phyloP scores from a whole-genome alignment of 1,284 basidiomycete genomes.

The Moesziomyces globuligerus region DNA sequence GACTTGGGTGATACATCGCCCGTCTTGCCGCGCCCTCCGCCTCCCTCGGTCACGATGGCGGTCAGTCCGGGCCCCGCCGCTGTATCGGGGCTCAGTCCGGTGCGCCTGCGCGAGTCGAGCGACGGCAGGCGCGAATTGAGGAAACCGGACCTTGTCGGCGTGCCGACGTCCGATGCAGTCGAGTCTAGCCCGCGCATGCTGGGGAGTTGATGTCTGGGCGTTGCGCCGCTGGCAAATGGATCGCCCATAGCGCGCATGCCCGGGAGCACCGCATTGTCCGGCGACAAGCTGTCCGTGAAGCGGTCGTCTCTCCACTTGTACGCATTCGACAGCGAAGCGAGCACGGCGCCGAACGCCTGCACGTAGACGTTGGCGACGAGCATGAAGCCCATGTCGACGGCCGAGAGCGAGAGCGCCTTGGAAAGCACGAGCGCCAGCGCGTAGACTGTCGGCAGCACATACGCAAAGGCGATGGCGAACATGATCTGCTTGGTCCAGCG shows the following conservation, averaged over 20 bases:
- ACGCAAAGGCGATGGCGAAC: slow-evolving; percentile 46
- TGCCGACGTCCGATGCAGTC: slow-evolving; percentile 8
- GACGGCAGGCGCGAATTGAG: slow-evolving; percentile 20
- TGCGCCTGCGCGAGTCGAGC: slow-evolving; percentile 16
- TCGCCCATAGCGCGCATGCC: slow-evolving; percentile 29
- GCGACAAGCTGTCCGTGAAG: slow-evolving; percentile 36
- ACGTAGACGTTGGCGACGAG: slow-evolving; percentile 56
- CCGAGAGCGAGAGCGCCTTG: slow-evolving; percentile 14
- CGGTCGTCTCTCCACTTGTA: slow-evolving; percentile 52
- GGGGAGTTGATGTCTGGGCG: slow-evolving; percentile 1
- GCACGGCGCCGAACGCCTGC: slow-evolving; percentile 45
- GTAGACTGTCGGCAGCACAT: slow-evolving; percentile 42
- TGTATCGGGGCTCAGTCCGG: background rate
- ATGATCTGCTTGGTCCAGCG: slow-evolving; percentile 39
- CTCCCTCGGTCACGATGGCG: slow-evolving; percentile 14
- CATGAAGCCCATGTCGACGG: slow-evolving; percentile 48
- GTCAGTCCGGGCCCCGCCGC: slow-evolving; percentile 7
- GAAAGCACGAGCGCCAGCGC: slow-evolving; percentile 38
- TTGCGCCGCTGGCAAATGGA: slow-evolving; percentile 9
- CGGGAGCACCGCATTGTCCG: slow-evolving; percentile 43
- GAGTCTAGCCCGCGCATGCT: slow-evolving; percentile 12
- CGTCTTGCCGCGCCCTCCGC: slow-evolving; percentile 2
- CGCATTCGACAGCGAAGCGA: slow-evolving; percentile 37
- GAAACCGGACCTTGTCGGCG: slow-evolving; percentile 19
- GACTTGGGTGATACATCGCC: slow-evolving; percentile 29